Evolutionary conservation across 345 rosid genomes (phyloP).

Genomic region (Kernera saxatilis): DNA sequence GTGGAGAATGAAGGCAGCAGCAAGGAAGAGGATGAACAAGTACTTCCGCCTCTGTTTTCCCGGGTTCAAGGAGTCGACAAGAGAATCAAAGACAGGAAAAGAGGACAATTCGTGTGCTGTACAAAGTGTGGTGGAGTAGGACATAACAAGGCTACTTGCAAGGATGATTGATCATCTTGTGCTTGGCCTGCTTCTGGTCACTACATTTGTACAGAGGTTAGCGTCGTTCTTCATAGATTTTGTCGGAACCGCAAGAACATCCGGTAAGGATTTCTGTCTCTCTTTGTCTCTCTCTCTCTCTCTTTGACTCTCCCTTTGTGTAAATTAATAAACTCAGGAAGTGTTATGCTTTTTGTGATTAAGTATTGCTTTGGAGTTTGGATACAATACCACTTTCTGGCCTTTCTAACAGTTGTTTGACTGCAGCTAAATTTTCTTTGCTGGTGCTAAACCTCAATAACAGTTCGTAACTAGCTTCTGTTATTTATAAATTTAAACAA

Average conservation of each 20-base stretch:
- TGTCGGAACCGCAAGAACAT: not conserved
- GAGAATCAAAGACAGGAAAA: conserved; percentile 37
- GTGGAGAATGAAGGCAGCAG: conserved; percentile 27
- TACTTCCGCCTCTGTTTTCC: conserved; percentile 71
- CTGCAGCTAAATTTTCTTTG: not conserved
- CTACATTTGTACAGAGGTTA: conserved; percentile 21
- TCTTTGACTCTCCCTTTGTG: not conserved
- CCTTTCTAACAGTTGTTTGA: not conserved
- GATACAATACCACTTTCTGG: not conserved
- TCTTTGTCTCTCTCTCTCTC: not conserved
- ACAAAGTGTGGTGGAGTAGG: conserved; percentile 76
- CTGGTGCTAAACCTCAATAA: not conserved
- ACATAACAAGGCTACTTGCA: conserved; percentile 79
- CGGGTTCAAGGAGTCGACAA: conserved; percentile 43
- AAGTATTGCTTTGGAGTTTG: not conserved
- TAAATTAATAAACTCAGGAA: conserved; percentile 7
- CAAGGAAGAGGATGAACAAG: conserved; percentile 28
- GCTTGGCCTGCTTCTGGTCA: conserved; percentile 9
- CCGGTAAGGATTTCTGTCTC: not conserved
- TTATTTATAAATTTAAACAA: not conserved
- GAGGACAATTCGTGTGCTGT: conserved; percentile 57
- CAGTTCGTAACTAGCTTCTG: not conserved
- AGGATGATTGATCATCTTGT: conserved; percentile 34
- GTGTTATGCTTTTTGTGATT: conserved; percentile 2
- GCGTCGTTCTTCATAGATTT: conserved; percentile 10